A percentile compares a stretch with the other conserved stretches of the same genome.
These are phyloP conservation scores for Pythium rhizo-oryzae DNA, from an alignment of 352 stramenopile species.

Conservation along the genomic window DNA sequence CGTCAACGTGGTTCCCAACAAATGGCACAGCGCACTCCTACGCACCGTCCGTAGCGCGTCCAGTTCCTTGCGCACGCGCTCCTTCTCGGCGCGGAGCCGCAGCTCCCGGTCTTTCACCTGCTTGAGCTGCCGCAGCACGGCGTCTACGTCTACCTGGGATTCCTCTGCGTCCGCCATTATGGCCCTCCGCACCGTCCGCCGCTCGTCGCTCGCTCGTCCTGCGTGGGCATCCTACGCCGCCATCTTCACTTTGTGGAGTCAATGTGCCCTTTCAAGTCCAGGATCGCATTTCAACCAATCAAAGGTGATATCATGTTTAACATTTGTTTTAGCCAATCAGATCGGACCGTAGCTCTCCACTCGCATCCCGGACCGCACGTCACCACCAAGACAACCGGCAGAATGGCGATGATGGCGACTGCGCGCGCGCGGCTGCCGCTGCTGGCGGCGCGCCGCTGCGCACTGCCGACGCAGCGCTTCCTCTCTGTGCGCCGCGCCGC, in stretches of 20 bases:
- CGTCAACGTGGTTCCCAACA: background rate
- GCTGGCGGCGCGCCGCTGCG: conserved; percentile 26
- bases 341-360: conserved; percentile 5
- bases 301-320: background rate
- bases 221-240: background rate
- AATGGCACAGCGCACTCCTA: background rate
- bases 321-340: conserved; percentile 22
- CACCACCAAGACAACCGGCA: conserved; percentile 1
- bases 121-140: conserved; percentile 55
- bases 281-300: conserved; percentile 19
- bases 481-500: conserved; percentile 68
- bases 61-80: conserved; percentile 60
- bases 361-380: conserved; percentile 4
- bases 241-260: conserved; percentile 2
- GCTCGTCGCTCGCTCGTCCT: background rate
- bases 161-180: background rate
- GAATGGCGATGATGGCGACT: conserved; percentile 13
- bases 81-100: conserved; percentile 65
- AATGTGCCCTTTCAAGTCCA: conserved; percentile 8
- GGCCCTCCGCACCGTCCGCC: too few relatives aligned
- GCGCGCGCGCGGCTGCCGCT: conserved; percentile 22
- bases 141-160: conserved; percentile 55
- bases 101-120: conserved; percentile 65
- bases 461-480: conserved; percentile 14
- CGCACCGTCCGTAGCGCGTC: conserved; percentile 46